These are phyloP conservation scores for Xylaria acuta DNA, from an alignment of 495 filamentous ascomycete genomes.

Conservation along the genomic window DNA sequence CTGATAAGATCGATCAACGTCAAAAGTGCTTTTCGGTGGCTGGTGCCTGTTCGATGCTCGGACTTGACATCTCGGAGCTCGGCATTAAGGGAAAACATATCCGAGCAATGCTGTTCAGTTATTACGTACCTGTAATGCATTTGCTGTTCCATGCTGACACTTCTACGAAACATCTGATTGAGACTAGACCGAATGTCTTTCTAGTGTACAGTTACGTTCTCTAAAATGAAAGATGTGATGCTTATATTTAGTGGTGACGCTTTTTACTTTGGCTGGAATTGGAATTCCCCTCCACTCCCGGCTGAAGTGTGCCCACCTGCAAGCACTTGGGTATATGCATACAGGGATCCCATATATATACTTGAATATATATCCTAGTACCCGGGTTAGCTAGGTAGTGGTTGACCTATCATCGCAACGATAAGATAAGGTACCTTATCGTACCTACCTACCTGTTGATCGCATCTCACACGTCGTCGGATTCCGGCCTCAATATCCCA, in stretches of 20 bases:
- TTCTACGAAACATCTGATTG: neutral
- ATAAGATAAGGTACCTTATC: neutral
- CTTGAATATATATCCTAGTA: neutral
- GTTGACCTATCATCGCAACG: neutral
- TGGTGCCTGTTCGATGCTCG: slow-evolving; percentile 18
- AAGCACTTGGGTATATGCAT: no score
- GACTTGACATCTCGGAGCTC: slow-evolving; percentile 15
- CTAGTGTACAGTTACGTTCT: neutral
- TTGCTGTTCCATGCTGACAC: neutral
- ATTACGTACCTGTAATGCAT: neutral
- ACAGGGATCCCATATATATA: neutral
- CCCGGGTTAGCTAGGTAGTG: neutral
- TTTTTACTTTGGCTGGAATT: neutral
- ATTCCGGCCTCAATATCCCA: neutral
- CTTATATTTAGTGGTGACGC: neutral
- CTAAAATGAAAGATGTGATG: neutral
- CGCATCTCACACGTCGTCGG: neutral
- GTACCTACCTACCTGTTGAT: no score
- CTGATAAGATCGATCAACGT: slow-evolving; percentile 18
- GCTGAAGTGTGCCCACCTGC: no score
- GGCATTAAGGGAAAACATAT: slow-evolving; percentile 19
- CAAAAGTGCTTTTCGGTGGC: neutral
- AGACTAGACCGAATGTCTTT: neutral
- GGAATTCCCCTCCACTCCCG: no score
- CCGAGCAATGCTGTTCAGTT: neutral